Evolutionary conservation across 1,284 basidiomycete genomes (phyloP).

Genomic region (Ceratobasidium sp.): DNA sequence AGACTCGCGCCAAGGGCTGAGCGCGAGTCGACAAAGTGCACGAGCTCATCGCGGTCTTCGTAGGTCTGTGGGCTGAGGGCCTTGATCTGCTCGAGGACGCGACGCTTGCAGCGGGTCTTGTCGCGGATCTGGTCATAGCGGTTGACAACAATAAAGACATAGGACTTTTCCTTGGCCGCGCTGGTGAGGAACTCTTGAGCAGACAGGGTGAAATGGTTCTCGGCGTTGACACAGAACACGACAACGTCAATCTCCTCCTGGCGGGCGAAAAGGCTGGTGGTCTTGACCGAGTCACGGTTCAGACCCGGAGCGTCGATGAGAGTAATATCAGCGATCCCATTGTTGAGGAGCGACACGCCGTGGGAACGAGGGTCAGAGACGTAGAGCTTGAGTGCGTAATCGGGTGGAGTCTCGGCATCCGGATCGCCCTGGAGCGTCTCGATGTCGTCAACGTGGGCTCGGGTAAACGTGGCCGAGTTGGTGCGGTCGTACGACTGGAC

Average conservation of each 20-base stretch:
- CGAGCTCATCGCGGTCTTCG: constrained; percentile 90
- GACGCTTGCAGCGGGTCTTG: constrained; percentile 90
- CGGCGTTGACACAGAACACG: constrained; percentile 97
- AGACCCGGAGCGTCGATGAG: constrained; percentile 98
- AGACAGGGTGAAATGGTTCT: constrained; percentile 98
- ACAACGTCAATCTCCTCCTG: constrained; percentile 99
- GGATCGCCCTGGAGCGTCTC: constrained; percentile 76
- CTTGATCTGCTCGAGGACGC: constrained; percentile 94
- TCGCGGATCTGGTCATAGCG: constrained; percentile 96
- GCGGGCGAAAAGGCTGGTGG: constrained; percentile 93
- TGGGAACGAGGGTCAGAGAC: constrained; percentile 76
- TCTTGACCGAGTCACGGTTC: constrained; percentile 95
- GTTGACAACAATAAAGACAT: constrained; percentile 99
- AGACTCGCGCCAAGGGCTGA: constrained; percentile 62
- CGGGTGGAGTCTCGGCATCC: constrained; percentile 71
- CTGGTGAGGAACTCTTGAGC: constrained; percentile 94
- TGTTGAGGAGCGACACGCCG: constrained; percentile 87
- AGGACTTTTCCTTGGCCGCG: constrained; percentile 96
- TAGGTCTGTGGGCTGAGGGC: constrained; percentile 91
- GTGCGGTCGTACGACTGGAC: constrained; percentile 66
- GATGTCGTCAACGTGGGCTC: constrained; percentile 72
- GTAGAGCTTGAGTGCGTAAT: constrained; percentile 83
- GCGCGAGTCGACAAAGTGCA: constrained; percentile 97
- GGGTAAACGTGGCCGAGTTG: constrained; percentile 80
- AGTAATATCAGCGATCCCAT: constrained; percentile 96